Evolutionary conservation across 257 asterid species (phyloP).

Genomic region (Solanum tacnaense): DNA sequence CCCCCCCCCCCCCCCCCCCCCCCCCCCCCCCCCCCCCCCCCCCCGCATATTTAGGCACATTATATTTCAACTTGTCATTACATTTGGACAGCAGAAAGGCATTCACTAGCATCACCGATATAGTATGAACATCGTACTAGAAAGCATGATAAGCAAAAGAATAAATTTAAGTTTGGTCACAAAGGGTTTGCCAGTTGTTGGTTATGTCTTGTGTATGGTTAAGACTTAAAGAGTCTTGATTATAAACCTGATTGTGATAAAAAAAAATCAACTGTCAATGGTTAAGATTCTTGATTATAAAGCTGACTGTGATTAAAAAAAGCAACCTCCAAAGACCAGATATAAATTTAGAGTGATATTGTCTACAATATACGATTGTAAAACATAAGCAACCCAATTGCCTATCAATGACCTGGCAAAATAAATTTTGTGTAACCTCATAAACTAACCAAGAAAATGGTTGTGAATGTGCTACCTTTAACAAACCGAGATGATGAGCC

Average conservation of each 20-base stretch:
- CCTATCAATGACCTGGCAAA: background rate
- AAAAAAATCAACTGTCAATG: background rate
- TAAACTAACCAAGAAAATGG: background rate
- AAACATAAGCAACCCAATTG: background rate
- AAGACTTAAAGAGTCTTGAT: background rate
- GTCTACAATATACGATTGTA: background rate
- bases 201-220: background rate
- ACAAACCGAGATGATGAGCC: conserved; percentile 91
- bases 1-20: no score
- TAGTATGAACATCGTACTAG: background rate
- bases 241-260: background rate
- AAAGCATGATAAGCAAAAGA: background rate
- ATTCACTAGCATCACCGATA: background rate
- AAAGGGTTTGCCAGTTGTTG: background rate
- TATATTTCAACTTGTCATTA: no score
- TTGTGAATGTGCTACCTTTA: conserved; percentile 45
- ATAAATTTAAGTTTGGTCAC: background rate
- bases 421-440: background rate
- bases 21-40: no score
- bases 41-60: background rate
- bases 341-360: background rate
- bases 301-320: background rate
- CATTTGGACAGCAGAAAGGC: no score
- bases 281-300: background rate
- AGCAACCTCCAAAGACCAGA: background rate